Base-by-base conservation (phyloP, 2,329 filamentous ascomycete genomes). In the Calonectria honghensis region DNA sequence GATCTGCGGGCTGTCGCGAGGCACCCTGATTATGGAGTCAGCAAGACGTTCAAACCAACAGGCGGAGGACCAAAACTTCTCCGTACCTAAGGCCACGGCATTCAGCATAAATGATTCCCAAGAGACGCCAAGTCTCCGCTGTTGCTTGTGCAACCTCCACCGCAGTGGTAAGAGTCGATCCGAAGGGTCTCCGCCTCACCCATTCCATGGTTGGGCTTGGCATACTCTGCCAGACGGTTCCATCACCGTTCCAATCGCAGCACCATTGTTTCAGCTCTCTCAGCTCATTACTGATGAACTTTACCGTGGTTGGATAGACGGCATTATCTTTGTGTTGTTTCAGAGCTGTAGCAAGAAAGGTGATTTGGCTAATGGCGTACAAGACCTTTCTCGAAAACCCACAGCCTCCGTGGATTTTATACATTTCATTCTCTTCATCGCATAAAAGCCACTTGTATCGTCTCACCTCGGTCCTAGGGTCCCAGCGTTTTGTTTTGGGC, bases 71-170 rank as follows among this genome's bases (percentile, higher is more conserved):
- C 57, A 27, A 11, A 41, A 10, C 20, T 39, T 39, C 6, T 41
- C 20, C 24, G 1, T 41, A 63, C 57, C 57, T 63, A 6, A 41
- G 14, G 9, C 35, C 57, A 13, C 57, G 35, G 24, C 57, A 63
- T 63, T 63, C 35, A 41, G 57, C 57, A 63, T 63, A 63, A 4
- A 63, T 20, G 37, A 63, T 16, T n/a, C 24, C 57, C 5, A 63
- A 27, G 24, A 63, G 35, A 7, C 57, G 57, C 57, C 57, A 63
- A 2, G 57, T 20, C 24, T 63, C 57, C 14, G 57, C 57, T 29
- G 57, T 63, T 14, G 39, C 57, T 13, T 41, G 57, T 29, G 57
- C n/a, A 27, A 63, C 57, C 39, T 63, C 57, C 57, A 63, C 57
- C 4, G 57, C 57, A 1, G 35, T 63, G 14, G 57, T 39, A 29